These are phyloP conservation scores for Chalciporus sphaerocephalus DNA, from an alignment of 768 basidiomycete genomes.

Conservation along the genomic window DNA sequence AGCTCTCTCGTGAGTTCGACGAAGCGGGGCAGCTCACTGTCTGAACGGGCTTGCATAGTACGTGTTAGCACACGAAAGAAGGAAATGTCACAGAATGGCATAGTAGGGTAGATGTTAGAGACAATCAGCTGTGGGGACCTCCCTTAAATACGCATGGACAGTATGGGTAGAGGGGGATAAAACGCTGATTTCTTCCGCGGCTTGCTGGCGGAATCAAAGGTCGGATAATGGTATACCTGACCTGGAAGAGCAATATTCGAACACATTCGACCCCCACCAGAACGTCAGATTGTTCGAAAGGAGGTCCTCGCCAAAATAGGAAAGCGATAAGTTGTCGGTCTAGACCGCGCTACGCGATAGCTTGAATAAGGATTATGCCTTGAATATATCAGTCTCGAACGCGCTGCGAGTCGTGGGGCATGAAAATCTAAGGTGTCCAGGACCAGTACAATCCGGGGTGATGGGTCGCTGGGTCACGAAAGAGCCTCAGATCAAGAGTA, in stretches of 20 bases:
- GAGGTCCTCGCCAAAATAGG: not conserved
- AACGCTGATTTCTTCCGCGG: not conserved
- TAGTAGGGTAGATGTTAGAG: not conserved
- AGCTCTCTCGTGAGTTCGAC: constrained; percentile 20
- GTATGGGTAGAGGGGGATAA: constrained; percentile 3
- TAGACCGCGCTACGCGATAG: constrained; percentile 7
- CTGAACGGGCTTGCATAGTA: not conserved
- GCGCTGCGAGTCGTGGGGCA: not conserved
- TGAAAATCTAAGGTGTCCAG: not conserved
- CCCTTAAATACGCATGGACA: constrained; percentile 1
- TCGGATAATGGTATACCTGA: not conserved
- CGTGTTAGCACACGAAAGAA: not conserved
- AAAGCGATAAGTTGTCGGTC: not conserved
- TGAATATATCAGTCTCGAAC: constrained; percentile 4
- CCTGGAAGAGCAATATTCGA: not conserved
- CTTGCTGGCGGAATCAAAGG: not conserved
- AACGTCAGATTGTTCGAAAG: not conserved
- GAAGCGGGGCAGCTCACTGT: constrained; percentile 2
- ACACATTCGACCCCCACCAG: not conserved
- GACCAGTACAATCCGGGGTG: not conserved
- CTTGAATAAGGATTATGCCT: not conserved
- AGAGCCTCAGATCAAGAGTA: not conserved
- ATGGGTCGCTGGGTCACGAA: not conserved
- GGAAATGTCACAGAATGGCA: constrained; percentile 6
- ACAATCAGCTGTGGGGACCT: not conserved